Percentiles rank a stretch among this genome's conserved stretches.
Evolutionary conservation across 352 stramenopile species (phyloP).

Genomic region (Phytophthora multivora): DNA sequence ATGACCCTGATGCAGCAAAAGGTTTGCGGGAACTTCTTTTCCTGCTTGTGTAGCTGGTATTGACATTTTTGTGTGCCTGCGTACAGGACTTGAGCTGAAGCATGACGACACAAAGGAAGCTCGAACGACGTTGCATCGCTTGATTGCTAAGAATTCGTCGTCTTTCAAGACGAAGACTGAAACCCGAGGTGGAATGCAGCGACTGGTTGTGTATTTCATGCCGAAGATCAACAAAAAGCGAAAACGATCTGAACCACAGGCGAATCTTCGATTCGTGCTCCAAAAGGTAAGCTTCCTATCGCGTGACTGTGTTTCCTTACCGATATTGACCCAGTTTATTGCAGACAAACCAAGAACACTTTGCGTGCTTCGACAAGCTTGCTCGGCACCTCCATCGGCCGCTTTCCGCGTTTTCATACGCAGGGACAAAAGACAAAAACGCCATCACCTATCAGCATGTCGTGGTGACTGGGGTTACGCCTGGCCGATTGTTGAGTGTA

Average conservation of each 20-base stretch:
- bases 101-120: slow-evolving; percentile 71
- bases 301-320: background rate
- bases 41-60: background rate
- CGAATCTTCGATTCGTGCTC: slow-evolving; percentile 73
- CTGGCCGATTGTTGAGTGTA: slow-evolving; percentile 46
- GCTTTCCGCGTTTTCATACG: slow-evolving; percentile 62
- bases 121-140: slow-evolving; percentile 61
- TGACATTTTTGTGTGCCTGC: background rate
- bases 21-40: slow-evolving; percentile 24
- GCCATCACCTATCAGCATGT: slow-evolving; percentile 75
- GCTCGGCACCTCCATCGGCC: slow-evolving; percentile 45
- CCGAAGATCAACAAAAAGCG: slow-evolving; percentile 70
- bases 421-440: slow-evolving; percentile 80
- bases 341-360: slow-evolving; percentile 78
- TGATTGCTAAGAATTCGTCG: slow-evolving; percentile 60
- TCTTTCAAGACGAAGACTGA: slow-evolving; percentile 74
- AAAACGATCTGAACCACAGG: slow-evolving; percentile 58
- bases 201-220: slow-evolving; percentile 64
- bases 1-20: slow-evolving; percentile 34
- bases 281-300: slow-evolving; percentile 50
- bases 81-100: slow-evolving; percentile 48
- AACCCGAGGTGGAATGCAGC: slow-evolving; percentile 43
- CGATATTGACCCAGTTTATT: background rate
- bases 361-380: slow-evolving; percentile 68
- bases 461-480: slow-evolving; percentile 50